Evolutionary conservation across 306 rosid genomes (phyloP).

Genomic region (Pachyrhizus erosus): DNA sequence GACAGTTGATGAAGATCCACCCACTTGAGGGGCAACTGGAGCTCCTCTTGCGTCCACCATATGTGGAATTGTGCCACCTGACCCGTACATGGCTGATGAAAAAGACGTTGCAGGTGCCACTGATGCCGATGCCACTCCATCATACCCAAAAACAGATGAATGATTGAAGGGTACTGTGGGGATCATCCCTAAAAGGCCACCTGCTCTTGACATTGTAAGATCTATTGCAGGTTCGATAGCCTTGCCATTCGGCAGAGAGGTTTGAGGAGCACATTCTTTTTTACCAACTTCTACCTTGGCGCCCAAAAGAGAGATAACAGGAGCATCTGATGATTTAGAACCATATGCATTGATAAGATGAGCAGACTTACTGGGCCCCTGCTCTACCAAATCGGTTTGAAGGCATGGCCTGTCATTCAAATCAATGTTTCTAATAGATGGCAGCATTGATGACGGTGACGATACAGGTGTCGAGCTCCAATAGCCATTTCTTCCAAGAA

Average conservation of each 20-base stretch:
- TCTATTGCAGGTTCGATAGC: slow-evolving; percentile 63
- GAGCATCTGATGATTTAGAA: slow-evolving; percentile 62
- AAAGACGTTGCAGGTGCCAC: slow-evolving; percentile 63
- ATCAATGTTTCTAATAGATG: slow-evolving; percentile 84
- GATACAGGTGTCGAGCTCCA: slow-evolving; percentile 89
- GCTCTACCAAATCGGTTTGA: slow-evolving; percentile 72
- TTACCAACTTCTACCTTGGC: slow-evolving; percentile 77
- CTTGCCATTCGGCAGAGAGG: slow-evolving; percentile 72
- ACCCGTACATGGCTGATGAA: slow-evolving; percentile 68
- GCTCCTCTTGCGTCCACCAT: slow-evolving; percentile 89
- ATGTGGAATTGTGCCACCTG: slow-evolving; percentile 73
- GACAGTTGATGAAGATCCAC: slow-evolving; percentile 65
- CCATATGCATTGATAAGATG: slow-evolving; percentile 42
- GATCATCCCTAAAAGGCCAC: slow-evolving; percentile 61
- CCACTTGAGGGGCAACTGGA: slow-evolving; percentile 67
- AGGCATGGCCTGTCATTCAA: slow-evolving; percentile 83
- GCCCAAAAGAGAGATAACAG: slow-evolving; percentile 89
- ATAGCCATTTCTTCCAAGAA: slow-evolving; percentile 59
- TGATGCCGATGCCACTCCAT: slow-evolving; percentile 57
- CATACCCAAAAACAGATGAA: slow-evolving; percentile 70
- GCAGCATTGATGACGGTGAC: slow-evolving; percentile 85
- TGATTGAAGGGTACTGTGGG: slow-evolving; percentile 65
- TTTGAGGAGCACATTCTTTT: slow-evolving; percentile 60
- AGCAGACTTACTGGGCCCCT: slow-evolving; percentile 55
- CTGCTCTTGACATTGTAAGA: slow-evolving; percentile 64